Evolutionary conservation across 805 yeast species (phyloP), one percentile per base, ranked within the genome.

Genomic region (Schwanniomyces vanrijiae): DNA sequence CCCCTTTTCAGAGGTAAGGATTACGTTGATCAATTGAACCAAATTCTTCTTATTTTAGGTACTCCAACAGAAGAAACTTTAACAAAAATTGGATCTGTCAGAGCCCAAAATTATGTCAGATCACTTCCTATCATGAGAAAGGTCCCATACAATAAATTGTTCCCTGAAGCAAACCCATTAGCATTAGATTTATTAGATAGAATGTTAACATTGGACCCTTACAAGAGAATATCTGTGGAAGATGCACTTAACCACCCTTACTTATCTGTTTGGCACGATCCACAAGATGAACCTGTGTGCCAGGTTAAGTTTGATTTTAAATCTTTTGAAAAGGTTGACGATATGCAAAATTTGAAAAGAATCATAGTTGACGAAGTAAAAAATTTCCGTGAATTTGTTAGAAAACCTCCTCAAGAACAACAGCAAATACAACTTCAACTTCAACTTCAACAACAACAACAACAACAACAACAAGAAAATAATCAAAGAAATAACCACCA

Each of bases 1-100:
- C 97, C 99, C 1, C 77, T 94, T 19, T 94, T 94, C 71, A 86
- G 92, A 55, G 99, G 99, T 4, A 88, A 87, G 63, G 98, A 94
- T 70, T 94, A 92, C 62, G 96, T 92, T 25, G 96, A 94, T 64
- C 99, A 94, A 66, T 75, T 94, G 61, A 88, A 88, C 61, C 90
- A 90, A 69, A 92, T 92, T 44, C 71, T 94, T 46, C 81, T 86
- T 60, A 83, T 89, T 22, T 74, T 94, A 50, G 99, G 99, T n/a
- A 89, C 97, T 2, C 98, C 98, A 10, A 81, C 84, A 44, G 77
- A 73, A 52, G 49, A 69, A 14, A 73, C 76, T 3, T 61, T 73
- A 50, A 66, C 73, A 2, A 71, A 70, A 53, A 73, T 73, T 24
- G 96, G 96, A 22, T 88, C 96, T 1, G 80, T 83, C 48, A 79